phyloP scores from a whole-genome alignment of 2,329 filamentous ascomycete species.

The Cladosporium sp. region DNA sequence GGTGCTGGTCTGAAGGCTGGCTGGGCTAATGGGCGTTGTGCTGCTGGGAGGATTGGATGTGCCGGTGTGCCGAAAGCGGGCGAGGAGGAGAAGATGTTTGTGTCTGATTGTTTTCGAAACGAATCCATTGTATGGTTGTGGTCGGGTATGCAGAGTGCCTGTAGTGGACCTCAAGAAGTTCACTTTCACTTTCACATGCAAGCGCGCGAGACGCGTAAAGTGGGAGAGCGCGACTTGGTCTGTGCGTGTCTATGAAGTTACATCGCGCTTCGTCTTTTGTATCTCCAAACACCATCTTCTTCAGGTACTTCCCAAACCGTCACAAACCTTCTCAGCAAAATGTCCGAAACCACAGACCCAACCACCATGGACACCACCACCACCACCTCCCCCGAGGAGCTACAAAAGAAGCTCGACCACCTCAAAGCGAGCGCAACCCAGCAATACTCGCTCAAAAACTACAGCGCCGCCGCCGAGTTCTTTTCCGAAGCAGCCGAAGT shows the following conservation, averaged over 20 bases:
- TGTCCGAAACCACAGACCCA: slow-evolving; percentile 1
- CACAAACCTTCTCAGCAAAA: background rate
- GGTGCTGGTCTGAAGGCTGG: slow-evolving; percentile 47
- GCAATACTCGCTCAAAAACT: slow-evolving; percentile 86
- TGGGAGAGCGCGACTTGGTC: background rate
- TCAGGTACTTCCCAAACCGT: background rate
- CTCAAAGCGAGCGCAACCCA: slow-evolving; percentile 75
- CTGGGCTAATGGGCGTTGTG: slow-evolving; percentile 40
- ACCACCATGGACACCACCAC: background rate
- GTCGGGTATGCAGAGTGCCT: background rate
- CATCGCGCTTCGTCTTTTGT: background rate
- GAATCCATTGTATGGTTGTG: slow-evolving; percentile 6
- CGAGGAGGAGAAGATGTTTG: slow-evolving; percentile 64
- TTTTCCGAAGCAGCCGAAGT: slow-evolving; percentile 86
- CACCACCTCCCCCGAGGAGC: slow-evolving; percentile 12
- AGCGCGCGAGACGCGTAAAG: background rate
- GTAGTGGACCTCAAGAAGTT: background rate
- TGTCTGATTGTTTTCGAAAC: background rate
- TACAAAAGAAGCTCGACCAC: slow-evolving; percentile 48
- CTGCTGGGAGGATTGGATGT: slow-evolving; percentile 56
- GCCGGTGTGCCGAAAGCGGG: slow-evolving; percentile 84
- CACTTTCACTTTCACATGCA: slow-evolving; percentile 10
- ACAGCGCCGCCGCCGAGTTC: slow-evolving; percentile 75
- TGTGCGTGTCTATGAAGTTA: too few relatives aligned
- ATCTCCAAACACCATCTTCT: background rate